These are phyloP conservation scores for Cladophialophora bantiana DNA, from an alignment of 2,329 filamentous ascomycete species.

Conservation along the genomic window DNA sequence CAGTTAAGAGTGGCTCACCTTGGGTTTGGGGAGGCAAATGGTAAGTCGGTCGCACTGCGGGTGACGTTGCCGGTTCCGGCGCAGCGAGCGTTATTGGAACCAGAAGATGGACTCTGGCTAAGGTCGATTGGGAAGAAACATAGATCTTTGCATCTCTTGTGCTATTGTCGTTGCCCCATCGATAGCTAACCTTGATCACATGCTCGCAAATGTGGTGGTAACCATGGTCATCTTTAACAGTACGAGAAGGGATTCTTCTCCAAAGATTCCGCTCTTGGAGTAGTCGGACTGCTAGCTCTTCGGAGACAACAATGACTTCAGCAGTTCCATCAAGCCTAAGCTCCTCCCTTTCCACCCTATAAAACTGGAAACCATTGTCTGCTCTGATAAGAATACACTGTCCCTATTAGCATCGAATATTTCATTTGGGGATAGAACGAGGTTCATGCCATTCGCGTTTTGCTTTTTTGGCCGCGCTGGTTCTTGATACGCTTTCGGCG, in stretches of 20 bases:
- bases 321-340: not conserved
- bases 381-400: slow-evolving; percentile 8
- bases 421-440: not conserved
- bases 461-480: not conserved
- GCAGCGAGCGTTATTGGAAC: not conserved
- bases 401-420: not conserved
- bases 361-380: not conserved
- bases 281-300: not conserved
- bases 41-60: slow-evolving; percentile 1
- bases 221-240: not conserved
- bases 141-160: slow-evolving; percentile 5
- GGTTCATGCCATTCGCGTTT: not conserved
- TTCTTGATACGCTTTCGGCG: not conserved
- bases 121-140: not conserved
- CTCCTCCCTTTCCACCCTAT: not conserved
- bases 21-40: not conserved
- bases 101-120: not conserved
- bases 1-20: not conserved
- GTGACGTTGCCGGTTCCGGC: not conserved
- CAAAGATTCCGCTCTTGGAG: not conserved
- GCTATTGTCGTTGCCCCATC: slow-evolving; percentile 3
- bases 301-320: not conserved
- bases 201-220: not conserved
- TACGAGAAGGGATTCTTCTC: not conserved
- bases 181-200: slow-evolving; percentile 9